Percentiles rank a stretch among this genome's conserved stretches.
Conservation (phyloP, 805 yeast genomes). For the Candida yuanshanica region DNA sequence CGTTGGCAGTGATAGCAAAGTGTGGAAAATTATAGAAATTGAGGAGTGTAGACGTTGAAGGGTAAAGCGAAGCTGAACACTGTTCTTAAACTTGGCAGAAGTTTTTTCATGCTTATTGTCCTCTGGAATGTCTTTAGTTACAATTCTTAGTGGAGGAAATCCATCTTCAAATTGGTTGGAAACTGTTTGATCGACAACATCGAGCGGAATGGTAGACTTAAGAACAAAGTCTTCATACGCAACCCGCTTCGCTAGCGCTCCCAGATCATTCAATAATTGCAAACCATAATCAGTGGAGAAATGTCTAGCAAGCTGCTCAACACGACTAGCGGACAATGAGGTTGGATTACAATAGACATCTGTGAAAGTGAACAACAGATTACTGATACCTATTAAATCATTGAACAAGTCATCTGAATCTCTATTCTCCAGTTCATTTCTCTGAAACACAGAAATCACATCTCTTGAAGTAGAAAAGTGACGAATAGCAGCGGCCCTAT, state of each 20-base stretch:
- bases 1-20: constrained; percentile 40
- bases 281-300: constrained; percentile 40
- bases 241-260: constrained; percentile 42
- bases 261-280: constrained; percentile 35
- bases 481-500: constrained; percentile 25
- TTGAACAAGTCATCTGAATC: constrained; percentile 22
- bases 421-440: constrained; percentile 12
- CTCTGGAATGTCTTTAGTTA: constrained; percentile 34
- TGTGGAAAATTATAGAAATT: constrained; percentile 35
- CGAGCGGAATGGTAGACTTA: constrained; percentile 42
- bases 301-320: constrained; percentile 30
- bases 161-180: constrained; percentile 27
- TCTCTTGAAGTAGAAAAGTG: constrained; percentile 22
- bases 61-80: constrained; percentile 49
- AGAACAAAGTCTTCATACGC: constrained; percentile 53
- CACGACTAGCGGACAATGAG: constrained; percentile 35
- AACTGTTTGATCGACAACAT: constrained; percentile 39
- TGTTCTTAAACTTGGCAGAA: constrained; percentile 57
- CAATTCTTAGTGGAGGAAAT: constrained; percentile 37
- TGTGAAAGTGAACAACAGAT: constrained; percentile 45
- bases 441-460: constrained; percentile 23
- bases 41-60: constrained; percentile 42
- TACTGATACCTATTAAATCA: constrained; percentile 31
- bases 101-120: constrained; percentile 36
- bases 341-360: constrained; percentile 53